A percentile compares a stretch with the other conserved stretches of the same genome.
Conservation (phyloP, 1,284 basidiomycete genomes). For the Chondrostereum purpureum region DNA sequence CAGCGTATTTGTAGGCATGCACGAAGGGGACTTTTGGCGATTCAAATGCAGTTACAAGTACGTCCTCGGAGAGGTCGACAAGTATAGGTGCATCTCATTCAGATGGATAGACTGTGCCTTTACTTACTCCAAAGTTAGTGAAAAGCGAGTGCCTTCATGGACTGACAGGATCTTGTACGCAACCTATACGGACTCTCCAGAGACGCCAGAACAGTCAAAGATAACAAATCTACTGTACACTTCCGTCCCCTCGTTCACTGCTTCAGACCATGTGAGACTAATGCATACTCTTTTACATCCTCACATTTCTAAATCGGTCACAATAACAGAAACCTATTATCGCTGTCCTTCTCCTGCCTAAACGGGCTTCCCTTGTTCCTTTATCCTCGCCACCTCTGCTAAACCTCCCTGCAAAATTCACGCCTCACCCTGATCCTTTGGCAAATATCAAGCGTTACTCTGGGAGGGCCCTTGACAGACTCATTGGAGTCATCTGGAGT, state of each 20-base stretch:
- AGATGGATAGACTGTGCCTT: conserved; percentile 2
- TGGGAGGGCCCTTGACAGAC: conserved; percentile 63
- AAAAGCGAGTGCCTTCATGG: conserved; percentile 84
- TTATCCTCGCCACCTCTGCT: conserved; percentile 34
- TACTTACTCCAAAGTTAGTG: conserved; percentile 30
- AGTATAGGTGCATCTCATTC: conserved; percentile 52
- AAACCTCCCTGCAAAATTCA: conserved; percentile 43
- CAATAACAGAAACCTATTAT: conserved; percentile 61
- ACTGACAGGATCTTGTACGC: conserved; percentile 91
- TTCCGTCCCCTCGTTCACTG: conserved; percentile 68
- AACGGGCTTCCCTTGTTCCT: conserved; percentile 20
- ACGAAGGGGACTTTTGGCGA: conserved; percentile 77
- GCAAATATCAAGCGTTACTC: conserved; percentile 52
- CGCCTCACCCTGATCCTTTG: conserved; percentile 43
- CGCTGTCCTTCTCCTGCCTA: conserved; percentile 51
- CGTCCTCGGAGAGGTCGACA: conserved; percentile 68
- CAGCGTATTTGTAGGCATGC: conserved; percentile 63
- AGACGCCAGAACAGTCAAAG: conserved; percentile 41
- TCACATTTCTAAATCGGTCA: conserved; percentile 8
- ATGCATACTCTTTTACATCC: conserved; percentile 1
- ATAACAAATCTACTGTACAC: conserved; percentile 69
- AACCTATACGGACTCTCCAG: conserved; percentile 65
- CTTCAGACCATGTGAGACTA: conserved; percentile 63
- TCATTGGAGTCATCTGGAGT: conserved; percentile 74
- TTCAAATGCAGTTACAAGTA: conserved; percentile 93